A percentile compares a stretch with the other conserved stretches of the same genome.
Conservation (phyloP, 2,329 filamentous ascomycete genomes). For the Decorospora gaudefroyi region DNA sequence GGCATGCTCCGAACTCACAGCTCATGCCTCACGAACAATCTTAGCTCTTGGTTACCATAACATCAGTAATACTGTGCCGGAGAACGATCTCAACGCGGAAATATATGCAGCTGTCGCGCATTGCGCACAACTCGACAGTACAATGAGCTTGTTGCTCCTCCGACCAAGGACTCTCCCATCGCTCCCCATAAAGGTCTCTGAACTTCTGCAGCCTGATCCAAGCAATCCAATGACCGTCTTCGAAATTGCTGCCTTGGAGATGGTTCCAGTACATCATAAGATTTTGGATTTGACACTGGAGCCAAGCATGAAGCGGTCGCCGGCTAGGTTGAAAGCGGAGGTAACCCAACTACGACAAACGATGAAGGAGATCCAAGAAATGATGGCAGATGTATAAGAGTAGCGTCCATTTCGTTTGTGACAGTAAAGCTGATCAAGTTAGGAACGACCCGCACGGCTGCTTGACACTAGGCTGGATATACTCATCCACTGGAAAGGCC, state of each 20-base stretch:
- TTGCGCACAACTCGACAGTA: conserved; percentile 40
- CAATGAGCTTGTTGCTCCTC: conserved; percentile 38
- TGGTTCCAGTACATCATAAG: conserved; percentile 37
- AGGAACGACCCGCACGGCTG: conserved; percentile 27
- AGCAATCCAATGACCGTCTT: conserved; percentile 34
- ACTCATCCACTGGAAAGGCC: conserved; percentile 38
- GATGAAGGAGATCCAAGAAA: conserved; percentile 29
- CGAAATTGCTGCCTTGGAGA: conserved; percentile 30
- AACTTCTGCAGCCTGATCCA: conserved; percentile 30
- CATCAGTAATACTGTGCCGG: conserved; percentile 18
- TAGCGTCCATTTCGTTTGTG: too few relatives aligned
- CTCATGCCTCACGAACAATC: conserved; percentile 39
- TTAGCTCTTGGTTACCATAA: conserved; percentile 42
- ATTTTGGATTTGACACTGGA: conserved; percentile 35
- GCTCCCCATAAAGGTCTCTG: conserved; percentile 30
- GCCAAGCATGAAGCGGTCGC: conserved; percentile 13
- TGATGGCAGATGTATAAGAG: conserved; percentile 37
- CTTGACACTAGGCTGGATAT: conserved; percentile 27
- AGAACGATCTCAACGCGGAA: conserved; percentile 31
- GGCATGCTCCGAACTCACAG: conserved; percentile 39
- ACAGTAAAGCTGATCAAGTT: conserved; percentile 6
- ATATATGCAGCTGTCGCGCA: conserved; percentile 37
- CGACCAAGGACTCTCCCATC: conserved; percentile 38
- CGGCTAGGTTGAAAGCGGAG: conserved; percentile 23
- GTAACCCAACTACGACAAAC: conserved; percentile 27